These are phyloP conservation scores for Trichosporon sp. DNA, from an alignment of 1,284 basidiomycete genomes.

Conservation along the genomic window DNA sequence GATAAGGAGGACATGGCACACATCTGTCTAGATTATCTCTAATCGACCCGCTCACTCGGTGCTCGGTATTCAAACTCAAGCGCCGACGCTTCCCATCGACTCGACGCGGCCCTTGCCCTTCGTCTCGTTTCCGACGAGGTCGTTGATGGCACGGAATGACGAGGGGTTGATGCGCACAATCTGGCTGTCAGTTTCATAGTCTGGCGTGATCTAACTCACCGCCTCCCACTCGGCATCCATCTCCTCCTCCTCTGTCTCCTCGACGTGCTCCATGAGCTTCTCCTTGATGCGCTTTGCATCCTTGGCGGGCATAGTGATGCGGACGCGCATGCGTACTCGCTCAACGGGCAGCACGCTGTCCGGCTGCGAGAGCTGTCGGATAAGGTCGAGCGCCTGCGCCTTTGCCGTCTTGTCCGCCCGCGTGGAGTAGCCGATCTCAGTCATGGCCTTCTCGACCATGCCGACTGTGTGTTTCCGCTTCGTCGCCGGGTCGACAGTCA, in stretches of 20 bases:
- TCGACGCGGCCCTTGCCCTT: slow-evolving; percentile 83
- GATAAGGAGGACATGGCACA: not conserved
- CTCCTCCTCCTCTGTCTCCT: slow-evolving; percentile 81
- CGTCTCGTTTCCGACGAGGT: slow-evolving; percentile 73
- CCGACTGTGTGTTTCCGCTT: slow-evolving; percentile 86
- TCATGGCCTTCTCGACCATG: slow-evolving; percentile 98
- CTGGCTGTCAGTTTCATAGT: slow-evolving; percentile 48
- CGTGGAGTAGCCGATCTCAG: slow-evolving; percentile 86
- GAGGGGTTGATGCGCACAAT: slow-evolving; percentile 87
- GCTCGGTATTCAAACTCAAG: not conserved
- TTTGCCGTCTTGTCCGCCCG: slow-evolving; percentile 86
- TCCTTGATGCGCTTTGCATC: slow-evolving; percentile 70
- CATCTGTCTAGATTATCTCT: not conserved
- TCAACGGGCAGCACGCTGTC: slow-evolving; percentile 76
- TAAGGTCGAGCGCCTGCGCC: slow-evolving; percentile 87
- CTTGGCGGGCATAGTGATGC: slow-evolving; percentile 68
- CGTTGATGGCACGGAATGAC: slow-evolving; percentile 81
- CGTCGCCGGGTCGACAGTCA: slow-evolving; percentile 87
- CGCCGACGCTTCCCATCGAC: slow-evolving; percentile 52
- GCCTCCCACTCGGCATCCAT: slow-evolving; percentile 75
- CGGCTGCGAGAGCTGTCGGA: slow-evolving; percentile 65
- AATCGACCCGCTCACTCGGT: not conserved
- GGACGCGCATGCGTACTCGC: slow-evolving; percentile 84
- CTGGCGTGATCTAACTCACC: slow-evolving; percentile 53
- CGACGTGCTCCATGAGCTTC: slow-evolving; percentile 65